Conservation (phyloP, 306 rosid species). For the Senna tora region DNA sequence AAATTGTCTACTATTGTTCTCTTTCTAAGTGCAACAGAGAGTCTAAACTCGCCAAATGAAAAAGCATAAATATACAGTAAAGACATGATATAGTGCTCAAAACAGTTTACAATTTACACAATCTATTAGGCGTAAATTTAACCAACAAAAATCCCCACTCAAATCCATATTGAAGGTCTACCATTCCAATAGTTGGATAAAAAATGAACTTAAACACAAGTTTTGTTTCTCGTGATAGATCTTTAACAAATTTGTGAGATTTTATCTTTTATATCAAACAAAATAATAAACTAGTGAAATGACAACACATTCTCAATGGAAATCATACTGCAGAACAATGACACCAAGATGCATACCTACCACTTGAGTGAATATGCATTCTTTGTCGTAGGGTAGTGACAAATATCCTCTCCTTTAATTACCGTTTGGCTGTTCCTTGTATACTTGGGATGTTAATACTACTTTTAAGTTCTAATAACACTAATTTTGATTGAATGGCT, state of each 20-base stretch:
- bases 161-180: too few relatives aligned
- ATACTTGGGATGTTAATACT: neutral
- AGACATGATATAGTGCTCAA: neutral
- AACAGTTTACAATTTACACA: neutral
- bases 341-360: slow-evolving; percentile 86
- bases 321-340: slow-evolving; percentile 81
- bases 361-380: slow-evolving; percentile 87
- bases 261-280: too few relatives aligned
- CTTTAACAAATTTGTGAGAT: too few relatives aligned
- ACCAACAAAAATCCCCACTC: too few relatives aligned
- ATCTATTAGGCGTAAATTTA: too few relatives aligned
- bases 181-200: too few relatives aligned
- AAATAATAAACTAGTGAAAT: too few relatives aligned
- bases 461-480: slow-evolving; percentile 1
- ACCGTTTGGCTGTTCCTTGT: slow-evolving; percentile 18
- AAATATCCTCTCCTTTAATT: slow-evolving; percentile 28
- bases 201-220: too few relatives aligned
- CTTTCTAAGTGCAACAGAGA: neutral
- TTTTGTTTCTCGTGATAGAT: too few relatives aligned
- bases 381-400: slow-evolving; percentile 84
- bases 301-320: too few relatives aligned
- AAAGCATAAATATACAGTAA: neutral
- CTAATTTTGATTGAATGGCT: slow-evolving; percentile 33
- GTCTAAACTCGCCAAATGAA: neutral
- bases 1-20: too few relatives aligned